phyloP scores from a whole-genome alignment of 1,284 basidiomycete genomes.

The Mycena citricolor region DNA sequence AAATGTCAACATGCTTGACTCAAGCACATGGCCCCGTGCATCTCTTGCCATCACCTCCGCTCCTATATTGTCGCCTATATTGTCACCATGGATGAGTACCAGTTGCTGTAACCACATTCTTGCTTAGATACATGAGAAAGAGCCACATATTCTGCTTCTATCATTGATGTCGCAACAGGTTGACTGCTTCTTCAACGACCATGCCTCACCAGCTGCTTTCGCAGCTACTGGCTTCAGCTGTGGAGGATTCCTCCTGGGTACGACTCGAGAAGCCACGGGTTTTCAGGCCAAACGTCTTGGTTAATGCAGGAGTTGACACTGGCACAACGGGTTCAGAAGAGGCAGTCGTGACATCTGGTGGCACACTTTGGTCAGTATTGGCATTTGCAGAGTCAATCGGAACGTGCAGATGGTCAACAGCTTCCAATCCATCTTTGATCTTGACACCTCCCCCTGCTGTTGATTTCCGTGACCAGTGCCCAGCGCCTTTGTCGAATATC shows the following conservation, averaged over 20 bases:
- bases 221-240: slow-evolving; percentile 5
- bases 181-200: slow-evolving; percentile 17
- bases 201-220: slow-evolving; percentile 7
- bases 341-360: not conserved
- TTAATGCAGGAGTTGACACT: not conserved
- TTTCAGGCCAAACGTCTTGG: too few relatives aligned
- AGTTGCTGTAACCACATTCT: slow-evolving; percentile 20
- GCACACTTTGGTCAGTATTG: not conserved
- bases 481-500: slow-evolving; percentile 27
- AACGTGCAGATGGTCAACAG: not conserved
- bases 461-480: slow-evolving; percentile 17
- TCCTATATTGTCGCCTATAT: slow-evolving; percentile 40
- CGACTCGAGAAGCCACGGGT: slow-evolving; percentile 10
- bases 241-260: not conserved
- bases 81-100: slow-evolving; percentile 27
- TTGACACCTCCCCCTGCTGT: slow-evolving; percentile 16
- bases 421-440: slow-evolving; percentile 11
- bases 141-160: slow-evolving; percentile 15
- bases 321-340: too few relatives aligned
- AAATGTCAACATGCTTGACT: slow-evolving; percentile 45
- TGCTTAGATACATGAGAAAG: slow-evolving; percentile 10
- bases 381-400: slow-evolving; percentile 1
- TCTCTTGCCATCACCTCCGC: slow-evolving; percentile 37
- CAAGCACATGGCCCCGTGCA: slow-evolving; percentile 29
- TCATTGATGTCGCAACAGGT: slow-evolving; percentile 17